Percentiles rank a stretch among this genome's conserved stretches.
These are phyloP conservation scores for Panus rudis DNA, from an alignment of 768 basidiomycete species.

Conservation along the genomic window DNA sequence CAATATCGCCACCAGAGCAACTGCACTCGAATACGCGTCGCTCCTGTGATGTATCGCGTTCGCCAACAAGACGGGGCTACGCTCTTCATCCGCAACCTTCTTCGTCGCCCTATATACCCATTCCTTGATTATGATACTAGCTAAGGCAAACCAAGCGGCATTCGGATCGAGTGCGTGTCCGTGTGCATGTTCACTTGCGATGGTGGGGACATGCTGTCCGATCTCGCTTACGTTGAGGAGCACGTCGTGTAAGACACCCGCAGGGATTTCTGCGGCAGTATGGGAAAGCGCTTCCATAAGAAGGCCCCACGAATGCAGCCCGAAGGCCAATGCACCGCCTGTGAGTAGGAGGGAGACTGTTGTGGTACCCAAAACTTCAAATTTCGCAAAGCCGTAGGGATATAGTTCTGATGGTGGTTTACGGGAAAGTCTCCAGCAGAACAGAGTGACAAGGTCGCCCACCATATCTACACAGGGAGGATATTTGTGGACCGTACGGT, in stretches of 20 bases:
- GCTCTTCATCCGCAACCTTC: slow-evolving; percentile 84
- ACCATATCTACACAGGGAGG: slow-evolving; percentile 58
- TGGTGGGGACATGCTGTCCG: slow-evolving; percentile 46
- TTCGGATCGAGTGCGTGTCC: slow-evolving; percentile 76
- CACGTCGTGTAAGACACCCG: slow-evolving; percentile 59
- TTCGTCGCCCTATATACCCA: slow-evolving; percentile 89
- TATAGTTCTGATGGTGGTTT: slow-evolving; percentile 73
- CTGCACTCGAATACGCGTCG: slow-evolving; percentile 88
- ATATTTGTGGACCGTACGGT: no score
- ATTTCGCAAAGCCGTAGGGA: slow-evolving; percentile 89
- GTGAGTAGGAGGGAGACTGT: slow-evolving; percentile 83
- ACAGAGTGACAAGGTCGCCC: slow-evolving; percentile 87
- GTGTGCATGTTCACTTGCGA: slow-evolving; percentile 27
- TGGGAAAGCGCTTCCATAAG: slow-evolving; percentile 67
- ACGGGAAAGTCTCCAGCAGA: slow-evolving; percentile 81
- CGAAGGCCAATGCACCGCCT: slow-evolving; percentile 77
- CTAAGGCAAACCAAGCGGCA: slow-evolving; percentile 92
- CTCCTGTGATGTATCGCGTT: slow-evolving; percentile 98
- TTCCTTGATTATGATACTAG: slow-evolving; percentile 80
- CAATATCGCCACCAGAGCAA: slow-evolving; percentile 88
- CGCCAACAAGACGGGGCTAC: slow-evolving; percentile 86
- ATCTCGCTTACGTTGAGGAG: slow-evolving; percentile 48
- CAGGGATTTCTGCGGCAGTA: slow-evolving; percentile 54
- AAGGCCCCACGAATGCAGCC: slow-evolving; percentile 85
- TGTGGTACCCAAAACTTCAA: slow-evolving; percentile 92